phyloP scores from a whole-genome alignment of 257 asterid genomes.

The Solanum habrochaites region DNA sequence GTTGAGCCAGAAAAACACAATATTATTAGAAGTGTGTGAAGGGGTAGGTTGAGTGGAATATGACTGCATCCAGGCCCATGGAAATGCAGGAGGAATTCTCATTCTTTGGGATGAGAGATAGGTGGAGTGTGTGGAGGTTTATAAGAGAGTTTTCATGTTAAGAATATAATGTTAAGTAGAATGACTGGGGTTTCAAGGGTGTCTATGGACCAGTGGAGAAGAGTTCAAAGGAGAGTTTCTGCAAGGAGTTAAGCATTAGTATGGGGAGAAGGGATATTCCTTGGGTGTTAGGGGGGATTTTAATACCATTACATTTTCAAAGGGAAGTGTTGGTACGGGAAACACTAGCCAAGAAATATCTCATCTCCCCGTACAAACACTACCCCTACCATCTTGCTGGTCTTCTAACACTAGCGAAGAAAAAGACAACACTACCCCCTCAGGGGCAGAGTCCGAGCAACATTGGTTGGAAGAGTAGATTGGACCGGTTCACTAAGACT shows the following conservation, averaged over 20 bases:
- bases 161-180: neutral
- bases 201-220: neutral
- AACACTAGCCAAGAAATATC: too few species aligned
- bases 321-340: neutral
- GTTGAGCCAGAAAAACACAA: neutral
- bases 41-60: neutral
- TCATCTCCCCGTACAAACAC: too few species aligned
- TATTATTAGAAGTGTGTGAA: neutral
- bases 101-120: neutral
- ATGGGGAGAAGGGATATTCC: neutral
- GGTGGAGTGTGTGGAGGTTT: neutral
- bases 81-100: neutral
- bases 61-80: neutral
- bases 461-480: too few species aligned
- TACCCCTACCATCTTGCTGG: too few species aligned
- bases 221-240: neutral
- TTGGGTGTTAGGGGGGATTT: neutral
- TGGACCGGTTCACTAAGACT: too few species aligned
- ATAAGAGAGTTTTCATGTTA: neutral
- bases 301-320: neutral
- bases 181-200: neutral
- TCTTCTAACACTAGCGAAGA: too few species aligned
- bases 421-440: too few species aligned
- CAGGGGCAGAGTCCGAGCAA: too few species aligned
- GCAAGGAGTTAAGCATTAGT: neutral